phyloP scores from a whole-genome alignment of 208 protist genomes.

The Wallacemonas sp. region DNA sequence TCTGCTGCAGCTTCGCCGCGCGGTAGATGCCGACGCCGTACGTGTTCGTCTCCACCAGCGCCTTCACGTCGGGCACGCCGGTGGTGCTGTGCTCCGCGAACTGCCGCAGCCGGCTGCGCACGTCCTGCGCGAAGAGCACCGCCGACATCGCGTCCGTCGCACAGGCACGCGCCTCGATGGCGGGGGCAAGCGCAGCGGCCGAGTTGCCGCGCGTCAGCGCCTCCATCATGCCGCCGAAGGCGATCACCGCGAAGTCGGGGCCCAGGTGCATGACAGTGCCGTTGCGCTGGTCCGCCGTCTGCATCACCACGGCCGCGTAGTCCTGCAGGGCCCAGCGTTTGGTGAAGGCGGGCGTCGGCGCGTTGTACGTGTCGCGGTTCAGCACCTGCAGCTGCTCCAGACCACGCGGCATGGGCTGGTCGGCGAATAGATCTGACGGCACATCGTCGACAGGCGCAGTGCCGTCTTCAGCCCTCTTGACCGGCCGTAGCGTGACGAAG shows the following conservation, averaged over 20 bases:
- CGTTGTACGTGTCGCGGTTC: neutral
- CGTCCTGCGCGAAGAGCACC: slow-evolving; percentile 10
- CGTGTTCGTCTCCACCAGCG: neutral
- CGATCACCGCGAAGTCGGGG: neutral
- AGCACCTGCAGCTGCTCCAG: neutral
- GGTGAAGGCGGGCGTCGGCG: neutral
- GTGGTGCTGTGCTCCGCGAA: neutral
- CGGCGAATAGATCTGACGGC: too few species aligned
- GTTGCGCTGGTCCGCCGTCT: neutral
- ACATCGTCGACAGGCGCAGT: neutral
- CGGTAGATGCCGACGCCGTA: neutral
- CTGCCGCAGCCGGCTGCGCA: slow-evolving; percentile 1
- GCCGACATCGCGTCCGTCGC: slow-evolving; percentile 4
- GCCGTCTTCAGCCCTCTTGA: neutral
- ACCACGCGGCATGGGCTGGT: too few species aligned
- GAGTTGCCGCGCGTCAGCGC: neutral
- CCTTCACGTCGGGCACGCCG: slow-evolving; percentile 1
- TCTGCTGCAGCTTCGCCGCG: neutral
- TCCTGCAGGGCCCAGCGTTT: slow-evolving; percentile 3
- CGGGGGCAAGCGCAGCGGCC: neutral
- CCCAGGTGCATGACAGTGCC: neutral
- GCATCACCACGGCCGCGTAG: neutral
- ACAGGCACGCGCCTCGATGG: neutral
- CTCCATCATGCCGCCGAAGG: slow-evolving; percentile 3
- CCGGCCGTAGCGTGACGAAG: too few species aligned